These are phyloP conservation scores for Amaranthus hypochondriacus DNA, from an alignment of 148 eudicot genomes.

Conservation along the genomic window DNA sequence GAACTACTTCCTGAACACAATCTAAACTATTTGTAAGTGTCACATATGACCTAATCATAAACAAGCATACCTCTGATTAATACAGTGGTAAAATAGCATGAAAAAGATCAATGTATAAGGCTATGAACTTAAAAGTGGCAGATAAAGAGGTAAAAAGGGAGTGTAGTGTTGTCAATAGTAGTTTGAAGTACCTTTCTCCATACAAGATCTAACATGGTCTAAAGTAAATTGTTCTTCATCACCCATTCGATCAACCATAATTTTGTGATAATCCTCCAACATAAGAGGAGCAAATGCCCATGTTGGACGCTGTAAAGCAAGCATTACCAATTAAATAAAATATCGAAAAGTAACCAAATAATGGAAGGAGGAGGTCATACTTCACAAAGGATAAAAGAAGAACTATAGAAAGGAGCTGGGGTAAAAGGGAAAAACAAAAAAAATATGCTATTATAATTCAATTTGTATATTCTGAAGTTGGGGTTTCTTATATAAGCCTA, in stretches of 20 bases:
- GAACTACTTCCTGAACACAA: too few relatives aligned
- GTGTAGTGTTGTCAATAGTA: not conserved
- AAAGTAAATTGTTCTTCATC: slow-evolving; percentile 78
- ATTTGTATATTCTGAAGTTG: not conserved
- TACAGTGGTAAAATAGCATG: too few relatives aligned
- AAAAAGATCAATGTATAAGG: too few relatives aligned
- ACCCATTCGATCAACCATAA: slow-evolving; percentile 85
- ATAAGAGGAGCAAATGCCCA: slow-evolving; percentile 83
- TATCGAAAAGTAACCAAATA: not conserved
- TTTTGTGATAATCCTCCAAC: slow-evolving; percentile 87
- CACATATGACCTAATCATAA: too few relatives aligned
- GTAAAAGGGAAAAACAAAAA: not conserved
- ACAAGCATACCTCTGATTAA: too few relatives aligned
- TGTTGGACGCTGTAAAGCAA: slow-evolving; percentile 68
- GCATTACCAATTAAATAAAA: not conserved
- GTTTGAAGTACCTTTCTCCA: slow-evolving; percentile 65
- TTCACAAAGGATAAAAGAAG: not conserved
- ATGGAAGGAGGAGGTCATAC: not conserved
- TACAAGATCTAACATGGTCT: slow-evolving; percentile 61
- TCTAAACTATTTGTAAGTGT: too few relatives aligned
- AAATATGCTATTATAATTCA: not conserved
- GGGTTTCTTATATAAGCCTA: not conserved
- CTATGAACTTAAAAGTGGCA: not conserved
- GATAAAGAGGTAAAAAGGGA: not conserved
- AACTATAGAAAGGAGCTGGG: not conserved